phyloP scores from a whole-genome alignment of 306 rosid species.

The Glycine soja region DNA sequence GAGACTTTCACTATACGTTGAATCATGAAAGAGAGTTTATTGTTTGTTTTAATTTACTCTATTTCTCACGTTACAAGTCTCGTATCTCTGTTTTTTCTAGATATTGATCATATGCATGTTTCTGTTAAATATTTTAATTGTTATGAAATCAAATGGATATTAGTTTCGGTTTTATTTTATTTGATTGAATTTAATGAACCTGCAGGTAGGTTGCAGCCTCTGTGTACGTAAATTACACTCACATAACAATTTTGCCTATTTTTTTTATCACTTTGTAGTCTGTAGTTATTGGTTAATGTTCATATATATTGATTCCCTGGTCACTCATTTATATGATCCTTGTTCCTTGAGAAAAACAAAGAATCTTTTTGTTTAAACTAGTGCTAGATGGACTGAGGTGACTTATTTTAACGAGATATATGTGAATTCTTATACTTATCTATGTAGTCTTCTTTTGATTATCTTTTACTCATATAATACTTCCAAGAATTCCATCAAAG shows the following conservation, averaged over 20 bases:
- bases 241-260: too few species aligned
- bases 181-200: constrained; percentile 8
- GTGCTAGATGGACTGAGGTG: not conserved
- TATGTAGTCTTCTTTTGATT: constrained; percentile 7
- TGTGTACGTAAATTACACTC: too few species aligned
- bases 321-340: constrained; percentile 8
- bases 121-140: constrained; percentile 29
- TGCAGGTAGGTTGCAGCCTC: not conserved
- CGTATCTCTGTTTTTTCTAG: not conserved
- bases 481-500: too few species aligned
- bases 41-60: not conserved
- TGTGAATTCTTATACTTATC: constrained; percentile 20
- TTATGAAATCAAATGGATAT: constrained; percentile 13
- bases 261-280: constrained; percentile 19
- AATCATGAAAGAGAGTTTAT: not conserved
- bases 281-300: constrained; percentile 13
- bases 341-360: constrained; percentile 14
- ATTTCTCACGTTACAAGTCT: constrained; percentile 9
- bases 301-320: constrained; percentile 3
- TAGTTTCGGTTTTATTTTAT: constrained; percentile 8
- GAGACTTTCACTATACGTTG: not conserved
- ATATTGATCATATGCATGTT: too few species aligned
- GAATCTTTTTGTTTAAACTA: constrained; percentile 19
- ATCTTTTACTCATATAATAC: constrained; percentile 7
- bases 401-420: constrained; percentile 27